These are phyloP conservation scores for Wickerhamiella cacticola DNA, from an alignment of 805 yeast species.

Conservation along the genomic window DNA sequence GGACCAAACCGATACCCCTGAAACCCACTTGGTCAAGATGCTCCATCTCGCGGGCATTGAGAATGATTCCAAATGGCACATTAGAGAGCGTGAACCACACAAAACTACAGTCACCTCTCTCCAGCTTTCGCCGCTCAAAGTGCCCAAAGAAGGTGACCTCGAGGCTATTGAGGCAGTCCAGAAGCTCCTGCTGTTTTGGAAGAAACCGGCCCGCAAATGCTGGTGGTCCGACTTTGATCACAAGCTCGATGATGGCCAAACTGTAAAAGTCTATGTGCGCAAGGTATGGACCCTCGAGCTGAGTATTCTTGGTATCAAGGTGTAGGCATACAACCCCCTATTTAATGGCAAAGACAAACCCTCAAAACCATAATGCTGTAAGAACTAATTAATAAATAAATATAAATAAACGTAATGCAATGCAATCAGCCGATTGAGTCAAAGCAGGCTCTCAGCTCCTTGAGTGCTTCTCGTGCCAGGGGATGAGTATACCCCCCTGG, in stretches of 20 bases:
- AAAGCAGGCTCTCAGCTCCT: neutral
- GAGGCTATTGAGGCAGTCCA: constrained; percentile 29
- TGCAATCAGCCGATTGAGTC: neutral
- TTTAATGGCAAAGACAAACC: neutral
- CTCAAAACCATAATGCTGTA: neutral
- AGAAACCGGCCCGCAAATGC: constrained; percentile 96
- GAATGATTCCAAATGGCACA: constrained; percentile 67
- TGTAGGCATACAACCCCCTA: constrained; percentile 1
- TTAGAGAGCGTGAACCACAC: constrained; percentile 73
- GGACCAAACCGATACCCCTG: constrained; percentile 57
- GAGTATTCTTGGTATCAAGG: constrained; percentile 64
- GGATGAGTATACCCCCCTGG: constrained; percentile 5
- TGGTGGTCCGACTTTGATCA: constrained; percentile 68
- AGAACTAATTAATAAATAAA: neutral
- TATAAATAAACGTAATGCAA: neutral
- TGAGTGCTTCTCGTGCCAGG: constrained; percentile 3
- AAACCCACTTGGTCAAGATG: constrained; percentile 90
- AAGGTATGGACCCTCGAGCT: constrained; percentile 96
- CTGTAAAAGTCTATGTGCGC: constrained; percentile 67
- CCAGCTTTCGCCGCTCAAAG: constrained; percentile 45
- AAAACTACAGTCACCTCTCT: constrained; percentile 80
- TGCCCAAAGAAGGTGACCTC: constrained; percentile 15
- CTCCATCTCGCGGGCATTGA: constrained; percentile 77
- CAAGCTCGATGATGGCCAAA: constrained; percentile 19
- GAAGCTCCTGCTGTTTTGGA: constrained; percentile 82